These are phyloP conservation scores for Hanseniaspora pseudoguilliermondii DNA, from an alignment of 805 yeast genomes.

Conservation along the genomic window DNA sequence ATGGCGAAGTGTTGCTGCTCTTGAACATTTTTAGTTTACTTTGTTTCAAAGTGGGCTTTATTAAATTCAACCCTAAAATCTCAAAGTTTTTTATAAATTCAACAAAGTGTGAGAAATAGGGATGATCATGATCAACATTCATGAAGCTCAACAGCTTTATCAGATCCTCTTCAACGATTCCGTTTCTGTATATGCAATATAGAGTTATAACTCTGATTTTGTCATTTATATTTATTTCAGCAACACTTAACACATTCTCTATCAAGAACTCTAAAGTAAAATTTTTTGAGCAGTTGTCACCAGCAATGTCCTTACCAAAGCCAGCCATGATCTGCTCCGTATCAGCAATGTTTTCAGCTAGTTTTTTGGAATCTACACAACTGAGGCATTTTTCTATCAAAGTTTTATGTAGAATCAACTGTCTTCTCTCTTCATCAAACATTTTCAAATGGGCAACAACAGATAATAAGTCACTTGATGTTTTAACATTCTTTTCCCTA, in stretches of 20 bases:
- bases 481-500: conserved; percentile 42
- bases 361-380: conserved; percentile 41
- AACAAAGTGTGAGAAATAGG: conserved; percentile 33
- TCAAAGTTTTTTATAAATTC: conserved; percentile 46
- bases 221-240: conserved; percentile 43
- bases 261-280: conserved; percentile 44
- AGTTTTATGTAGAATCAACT: conserved; percentile 46
- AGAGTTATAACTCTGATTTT: conserved; percentile 62
- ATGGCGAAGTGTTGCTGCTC: neutral
- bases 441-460: conserved; percentile 60
- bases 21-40: neutral
- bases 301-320: conserved; percentile 57
- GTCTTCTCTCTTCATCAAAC: conserved; percentile 54
- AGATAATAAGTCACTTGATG: conserved; percentile 58
- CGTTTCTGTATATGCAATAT: conserved; percentile 73
- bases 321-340: conserved; percentile 75
- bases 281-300: conserved; percentile 40
- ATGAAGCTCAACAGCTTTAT: conserved; percentile 52
- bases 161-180: conserved; percentile 62
- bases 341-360: conserved; percentile 58
- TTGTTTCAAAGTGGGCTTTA: conserved; percentile 30
- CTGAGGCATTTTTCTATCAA: conserved; percentile 54
- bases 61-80: conserved; percentile 44
- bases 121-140: conserved; percentile 30
- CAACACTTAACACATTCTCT: conserved; percentile 34